A percentile compares a stretch with the other conserved stretches of the same genome.
Conservation (phyloP, 805 yeast species). For the Wilhelminamyces savonicus region DNA sequence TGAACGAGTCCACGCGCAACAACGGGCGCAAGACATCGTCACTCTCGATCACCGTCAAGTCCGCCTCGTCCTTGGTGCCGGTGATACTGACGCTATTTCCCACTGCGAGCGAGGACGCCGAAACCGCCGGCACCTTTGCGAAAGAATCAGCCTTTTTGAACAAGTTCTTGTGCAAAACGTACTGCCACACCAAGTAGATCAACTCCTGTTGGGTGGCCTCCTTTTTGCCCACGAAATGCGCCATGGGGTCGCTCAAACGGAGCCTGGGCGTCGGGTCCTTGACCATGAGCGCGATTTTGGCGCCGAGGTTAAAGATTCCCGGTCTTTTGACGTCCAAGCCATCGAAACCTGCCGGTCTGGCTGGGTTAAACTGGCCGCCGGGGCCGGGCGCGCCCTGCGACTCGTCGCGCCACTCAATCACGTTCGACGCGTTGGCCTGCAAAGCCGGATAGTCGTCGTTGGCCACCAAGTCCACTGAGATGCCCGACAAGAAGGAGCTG, state of each 20-base stretch:
- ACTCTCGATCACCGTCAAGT: conserved; percentile 27
- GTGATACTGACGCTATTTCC: conserved; percentile 9
- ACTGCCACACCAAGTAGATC: conserved; percentile 75
- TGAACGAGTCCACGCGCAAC: conserved; percentile 47
- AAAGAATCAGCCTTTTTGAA: conserved; percentile 23
- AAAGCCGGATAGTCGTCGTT: conserved; percentile 33
- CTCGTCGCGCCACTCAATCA: conserved; percentile 90
- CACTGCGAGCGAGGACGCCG: conserved; percentile 14
- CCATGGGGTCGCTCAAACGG: conserved; percentile 56
- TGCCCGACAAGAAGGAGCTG: conserved; percentile 74
- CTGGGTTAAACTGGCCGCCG: conserved; percentile 5
- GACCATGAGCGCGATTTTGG: conserved; percentile 67
- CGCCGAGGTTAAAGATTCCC: conserved; percentile 52
- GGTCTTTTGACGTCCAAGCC: conserved; percentile 82
- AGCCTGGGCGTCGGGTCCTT: conserved; percentile 67
- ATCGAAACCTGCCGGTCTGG: conserved; percentile 48
- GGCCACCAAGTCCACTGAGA: conserved; percentile 67
- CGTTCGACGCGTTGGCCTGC: conserved; percentile 26
- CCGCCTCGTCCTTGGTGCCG: conserved; percentile 21
- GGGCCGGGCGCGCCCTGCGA: conserved; percentile 13
- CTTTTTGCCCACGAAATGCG: conserved; percentile 64
- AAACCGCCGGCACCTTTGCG: conserved; percentile 33
- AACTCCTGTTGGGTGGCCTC: conserved; percentile 86
- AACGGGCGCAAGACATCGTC: conserved; percentile 43
- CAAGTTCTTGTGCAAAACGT: conserved; percentile 61